Evolutionary conservation across 768 basidiomycete species (phyloP).

Genomic region (Tulasnella sp.): DNA sequence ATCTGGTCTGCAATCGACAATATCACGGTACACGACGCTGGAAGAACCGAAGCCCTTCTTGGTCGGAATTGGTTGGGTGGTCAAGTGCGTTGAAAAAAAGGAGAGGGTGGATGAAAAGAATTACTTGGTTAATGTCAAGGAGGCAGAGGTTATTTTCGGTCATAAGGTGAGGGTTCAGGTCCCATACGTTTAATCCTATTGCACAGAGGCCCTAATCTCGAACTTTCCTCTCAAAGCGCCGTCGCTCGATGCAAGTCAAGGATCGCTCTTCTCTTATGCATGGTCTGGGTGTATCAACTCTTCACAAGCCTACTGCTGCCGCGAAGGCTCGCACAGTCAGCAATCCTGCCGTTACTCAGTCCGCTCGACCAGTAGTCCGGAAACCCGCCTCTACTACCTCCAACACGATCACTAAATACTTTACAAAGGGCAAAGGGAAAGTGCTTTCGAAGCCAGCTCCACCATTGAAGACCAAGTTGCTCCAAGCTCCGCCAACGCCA

Average conservation of each 20-base stretch:
- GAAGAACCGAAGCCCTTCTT: constrained; percentile 66
- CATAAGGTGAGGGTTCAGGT: constrained; percentile 51
- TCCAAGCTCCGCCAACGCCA: background rate
- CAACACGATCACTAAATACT: background rate
- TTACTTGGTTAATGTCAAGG: constrained; percentile 63
- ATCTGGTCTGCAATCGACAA: constrained; percentile 70
- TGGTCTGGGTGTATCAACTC: background rate
- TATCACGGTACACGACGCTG: constrained; percentile 68
- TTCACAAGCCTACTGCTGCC: background rate
- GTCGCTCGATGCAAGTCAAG: constrained; percentile 11
- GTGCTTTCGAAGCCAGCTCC: background rate
- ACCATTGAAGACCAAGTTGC: background rate
- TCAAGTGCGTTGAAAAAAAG: constrained; percentile 73
- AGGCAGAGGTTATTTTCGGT: constrained; percentile 52
- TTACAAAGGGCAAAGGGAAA: background rate
- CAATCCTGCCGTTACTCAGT: constrained; percentile 32
- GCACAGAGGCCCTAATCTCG: background rate
- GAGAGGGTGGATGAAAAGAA: constrained; percentile 58
- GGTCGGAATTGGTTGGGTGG: constrained; percentile 86
- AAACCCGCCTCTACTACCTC: background rate
- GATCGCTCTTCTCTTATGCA: constrained; percentile 3
- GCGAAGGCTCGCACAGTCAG: background rate
- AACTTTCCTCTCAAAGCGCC: background rate
- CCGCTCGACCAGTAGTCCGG: background rate
- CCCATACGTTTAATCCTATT: background rate